phyloP scores from a whole-genome alignment of 108 stramenopile species.

The Cyclostephanos invisitatus region DNA sequence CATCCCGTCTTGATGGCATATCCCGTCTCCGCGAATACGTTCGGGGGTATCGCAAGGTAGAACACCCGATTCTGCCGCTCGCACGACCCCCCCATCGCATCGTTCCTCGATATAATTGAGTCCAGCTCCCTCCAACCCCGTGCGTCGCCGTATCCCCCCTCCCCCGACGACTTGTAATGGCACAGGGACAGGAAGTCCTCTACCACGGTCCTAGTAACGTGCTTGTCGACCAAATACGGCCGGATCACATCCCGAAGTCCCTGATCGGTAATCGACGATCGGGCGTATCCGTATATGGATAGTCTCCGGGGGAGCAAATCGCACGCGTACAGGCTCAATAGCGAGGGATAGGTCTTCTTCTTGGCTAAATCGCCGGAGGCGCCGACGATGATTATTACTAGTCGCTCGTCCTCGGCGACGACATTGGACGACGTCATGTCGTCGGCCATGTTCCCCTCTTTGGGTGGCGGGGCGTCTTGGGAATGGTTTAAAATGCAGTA shows the following conservation, averaged over 20 bases:
- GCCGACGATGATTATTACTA: slow-evolving; percentile 82
- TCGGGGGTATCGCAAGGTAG: slow-evolving; percentile 98
- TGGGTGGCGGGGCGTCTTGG: slow-evolving; percentile 38
- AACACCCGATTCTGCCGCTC: slow-evolving; percentile 76
- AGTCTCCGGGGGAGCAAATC: slow-evolving; percentile 74
- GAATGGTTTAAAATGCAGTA: too few relatives aligned
- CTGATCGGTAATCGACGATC: slow-evolving; percentile 76
- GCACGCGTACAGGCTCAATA: slow-evolving; percentile 83
- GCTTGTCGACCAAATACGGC: slow-evolving; percentile 60
- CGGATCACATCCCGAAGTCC: slow-evolving; percentile 81
- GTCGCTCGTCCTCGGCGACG: slow-evolving; percentile 8
- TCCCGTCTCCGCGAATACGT: slow-evolving; percentile 90
- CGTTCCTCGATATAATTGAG: slow-evolving; percentile 18
- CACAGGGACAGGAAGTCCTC: slow-evolving; percentile 76
- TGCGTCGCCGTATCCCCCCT: slow-evolving; percentile 72
- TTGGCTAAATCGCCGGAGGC: slow-evolving; percentile 96
- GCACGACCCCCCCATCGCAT: slow-evolving; percentile 30
- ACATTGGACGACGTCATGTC: neutral
- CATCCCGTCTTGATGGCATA: slow-evolving; percentile 71
- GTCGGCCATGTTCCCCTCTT: neutral
- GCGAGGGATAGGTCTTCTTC: slow-evolving; percentile 95
- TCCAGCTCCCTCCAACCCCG: slow-evolving; percentile 75
- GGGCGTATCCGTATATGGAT: slow-evolving; percentile 91
- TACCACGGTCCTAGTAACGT: slow-evolving; percentile 49
- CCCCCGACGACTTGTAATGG: slow-evolving; percentile 65